phyloP scores from a whole-genome alignment of 2,329 filamentous ascomycete species.

The Ophiognomonia clavigignenti-juglandacearum region DNA sequence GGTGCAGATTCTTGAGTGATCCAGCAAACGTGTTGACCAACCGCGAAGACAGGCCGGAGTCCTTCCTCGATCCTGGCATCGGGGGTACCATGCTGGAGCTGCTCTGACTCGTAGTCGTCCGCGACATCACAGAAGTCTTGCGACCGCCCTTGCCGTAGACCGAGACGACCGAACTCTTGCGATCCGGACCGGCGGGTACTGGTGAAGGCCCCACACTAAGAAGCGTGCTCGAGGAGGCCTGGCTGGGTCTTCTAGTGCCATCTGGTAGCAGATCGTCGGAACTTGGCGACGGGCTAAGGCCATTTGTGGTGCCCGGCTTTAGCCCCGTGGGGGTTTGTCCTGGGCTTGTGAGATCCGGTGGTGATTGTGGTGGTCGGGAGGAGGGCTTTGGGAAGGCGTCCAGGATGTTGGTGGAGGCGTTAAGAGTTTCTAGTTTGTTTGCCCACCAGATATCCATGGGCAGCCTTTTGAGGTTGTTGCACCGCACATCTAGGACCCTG shows the following conservation, averaged over 20 bases:
- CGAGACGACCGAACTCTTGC: constrained; percentile 83
- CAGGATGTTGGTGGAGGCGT: constrained; percentile 91
- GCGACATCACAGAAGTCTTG: constrained; percentile 78
- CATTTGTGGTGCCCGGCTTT: constrained; percentile 29
- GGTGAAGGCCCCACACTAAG: constrained; percentile 74
- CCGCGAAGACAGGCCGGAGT: constrained; percentile 78
- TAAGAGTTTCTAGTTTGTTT: constrained; percentile 82
- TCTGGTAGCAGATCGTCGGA: constrained; percentile 68
- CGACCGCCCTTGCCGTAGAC: constrained; percentile 73
- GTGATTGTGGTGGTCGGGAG: constrained; percentile 60
- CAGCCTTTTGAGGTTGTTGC: constrained; percentile 86
- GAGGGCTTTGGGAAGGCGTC: constrained; percentile 85
- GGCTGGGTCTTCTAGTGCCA: constrained; percentile 69
- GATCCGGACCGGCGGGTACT: constrained; percentile 50
- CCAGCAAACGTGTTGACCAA: constrained; percentile 83
- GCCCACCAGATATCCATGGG: constrained; percentile 97
- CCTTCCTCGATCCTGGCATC: constrained; percentile 63
- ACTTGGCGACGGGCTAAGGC: constrained; percentile 59
- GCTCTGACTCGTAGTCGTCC: constrained; percentile 43
- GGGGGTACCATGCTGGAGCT: constrained; percentile 44
- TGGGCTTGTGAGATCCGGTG: constrained; percentile 40
- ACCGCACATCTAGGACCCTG: constrained; percentile 78
- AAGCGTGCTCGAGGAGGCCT: constrained; percentile 73
- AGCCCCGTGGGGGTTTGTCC: constrained; percentile 26
- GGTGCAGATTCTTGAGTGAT: constrained; percentile 75